Evolutionary conservation across 2,329 filamentous ascomycete species (phyloP), one percentile per base, ranked within the genome.

Genomic region (Byssochlamys sp.): DNA sequence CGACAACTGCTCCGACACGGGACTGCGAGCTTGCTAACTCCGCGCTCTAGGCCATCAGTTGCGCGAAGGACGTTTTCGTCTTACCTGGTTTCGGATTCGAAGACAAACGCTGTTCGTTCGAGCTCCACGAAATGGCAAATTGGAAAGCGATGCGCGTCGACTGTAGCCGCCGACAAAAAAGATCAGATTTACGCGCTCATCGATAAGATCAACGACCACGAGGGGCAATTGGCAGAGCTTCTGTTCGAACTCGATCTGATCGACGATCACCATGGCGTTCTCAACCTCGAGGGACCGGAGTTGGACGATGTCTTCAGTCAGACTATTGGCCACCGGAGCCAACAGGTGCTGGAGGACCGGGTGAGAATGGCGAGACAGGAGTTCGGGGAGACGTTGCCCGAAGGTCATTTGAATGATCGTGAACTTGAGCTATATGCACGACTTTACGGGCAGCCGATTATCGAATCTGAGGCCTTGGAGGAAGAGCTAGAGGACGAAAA

Each of bases 341-440:
- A 66, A 33, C 63, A 71, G 53, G 66, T 67, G 4, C 55, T 73
- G 35, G 69, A 73, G 56, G 62, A 65, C 27, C 71, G 68, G 57
- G 90, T 90, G 31, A 83, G 88, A 57, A 79, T 84, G 63, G 87
- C 89, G 35, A 84, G 87, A 65, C 86, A 89, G 61, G 80, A 83
- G 7, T 95, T 90, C 70, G 87, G 90, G 60, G 86, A 94, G 66
- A 85, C 81, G 0, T 73, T 96, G 26, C 91, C 91, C 0, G 82
- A 84, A 31, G 85, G 81, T 33, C 84, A 89, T 64, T 72, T 96
- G 55, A 84, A 79, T 33, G 78, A 80, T 0, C 82, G 87, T 55
- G 91, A 96, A 70, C 85, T 87, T 66, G 77, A 76, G 53, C 75
- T 95, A 0, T 96, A 95, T 71, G 84, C 88, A 67, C 81, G 90